phyloP scores from a whole-genome alignment of 176 grass and related monocot species.

The Saccharum spontaneum region DNA sequence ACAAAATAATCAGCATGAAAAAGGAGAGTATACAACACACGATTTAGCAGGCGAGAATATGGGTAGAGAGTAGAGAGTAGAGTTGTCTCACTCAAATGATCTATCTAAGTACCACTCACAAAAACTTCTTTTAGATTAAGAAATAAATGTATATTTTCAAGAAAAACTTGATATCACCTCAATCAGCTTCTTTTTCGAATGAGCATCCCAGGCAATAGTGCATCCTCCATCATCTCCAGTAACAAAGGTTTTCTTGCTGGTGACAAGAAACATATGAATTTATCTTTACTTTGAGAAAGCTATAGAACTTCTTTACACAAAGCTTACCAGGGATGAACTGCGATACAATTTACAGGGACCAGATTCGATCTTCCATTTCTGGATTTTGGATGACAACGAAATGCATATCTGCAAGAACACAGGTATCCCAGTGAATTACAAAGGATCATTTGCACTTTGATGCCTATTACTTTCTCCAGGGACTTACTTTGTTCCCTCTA shows the following conservation, averaged over 20 bases:
- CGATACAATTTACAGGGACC: conserved; percentile 62
- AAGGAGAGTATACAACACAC: not conserved
- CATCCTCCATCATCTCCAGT: conserved; percentile 74
- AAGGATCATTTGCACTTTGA: not conserved
- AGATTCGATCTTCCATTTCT: conserved; percentile 50
- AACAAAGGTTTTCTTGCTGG: conserved; percentile 62
- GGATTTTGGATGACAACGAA: conserved; percentile 80
- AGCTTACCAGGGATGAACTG: conserved; percentile 57
- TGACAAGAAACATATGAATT: conserved; percentile 24
- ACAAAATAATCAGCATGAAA: not conserved
- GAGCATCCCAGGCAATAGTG: conserved; percentile 54
- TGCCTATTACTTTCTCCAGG: conserved; percentile 6
- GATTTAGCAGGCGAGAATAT: conserved; percentile 3
- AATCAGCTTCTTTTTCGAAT: conserved; percentile 61
- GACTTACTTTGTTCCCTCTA: conserved; percentile 3
- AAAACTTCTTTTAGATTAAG: conserved; percentile 34
- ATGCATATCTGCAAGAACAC: conserved; percentile 55
- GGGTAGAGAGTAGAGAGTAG: not conserved
- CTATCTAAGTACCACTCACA: not conserved
- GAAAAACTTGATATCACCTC: conserved; percentile 49
- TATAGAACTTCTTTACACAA: conserved; percentile 9
- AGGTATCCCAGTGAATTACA: conserved; percentile 8
- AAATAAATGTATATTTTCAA: not conserved
- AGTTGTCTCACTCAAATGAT: not conserved
- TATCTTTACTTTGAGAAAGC: conserved; percentile 16